Base-by-base conservation (phyloP, 2,329 filamentous ascomycete genomes). In the Colletotrichum destructivum region DNA sequence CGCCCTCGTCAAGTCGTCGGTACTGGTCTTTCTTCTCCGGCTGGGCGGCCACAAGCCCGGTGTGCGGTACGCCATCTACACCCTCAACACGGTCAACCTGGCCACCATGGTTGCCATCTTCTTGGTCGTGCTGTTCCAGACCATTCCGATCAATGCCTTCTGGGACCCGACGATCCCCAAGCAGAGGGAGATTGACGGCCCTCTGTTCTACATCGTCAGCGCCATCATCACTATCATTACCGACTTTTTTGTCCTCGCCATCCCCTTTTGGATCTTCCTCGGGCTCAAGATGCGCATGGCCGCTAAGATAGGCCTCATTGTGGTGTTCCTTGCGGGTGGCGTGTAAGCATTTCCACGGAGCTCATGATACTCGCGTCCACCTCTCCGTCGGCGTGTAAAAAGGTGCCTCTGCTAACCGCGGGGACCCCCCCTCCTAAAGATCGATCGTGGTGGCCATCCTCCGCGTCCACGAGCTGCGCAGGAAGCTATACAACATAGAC, bases 231-330 rank as follows among this genome's bases (percentile, higher is more conserved):
- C 66, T 31, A 73, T 73, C 21, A 15, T 73, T 2, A 70, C 71
- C 18, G 62, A 73, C 11, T 54, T 73, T 21, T 31, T 70, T 21
- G 71, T 70, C 12, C 61, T 73, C 9, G 72, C 77, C 1, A 74
- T 86, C 16, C 84, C 84, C 0, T 79, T 84, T 26, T 81, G 78
- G 73, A 82, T 85, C 26, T 85, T 86, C 57, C 63, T 82, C 8
- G 78, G 78, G 3, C 76, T 85, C 12, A 82, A 81, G 42, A 83
- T 85, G 75, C 77, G 78, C 3, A 75, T 73, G 38, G 78, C 77
- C 42, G 78, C 80, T 21, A 84, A 85, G 68, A 74, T 82, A 8
- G 82, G 81, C 1, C 72, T 85, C 6, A 78, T 85, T 46, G 72
- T 78, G 8, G 79, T 85, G 3, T 86, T 85, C 65, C 71, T 81